phyloP scores from a whole-genome alignment of 495 filamentous ascomycete genomes.

The Daldinia concentrica region DNA sequence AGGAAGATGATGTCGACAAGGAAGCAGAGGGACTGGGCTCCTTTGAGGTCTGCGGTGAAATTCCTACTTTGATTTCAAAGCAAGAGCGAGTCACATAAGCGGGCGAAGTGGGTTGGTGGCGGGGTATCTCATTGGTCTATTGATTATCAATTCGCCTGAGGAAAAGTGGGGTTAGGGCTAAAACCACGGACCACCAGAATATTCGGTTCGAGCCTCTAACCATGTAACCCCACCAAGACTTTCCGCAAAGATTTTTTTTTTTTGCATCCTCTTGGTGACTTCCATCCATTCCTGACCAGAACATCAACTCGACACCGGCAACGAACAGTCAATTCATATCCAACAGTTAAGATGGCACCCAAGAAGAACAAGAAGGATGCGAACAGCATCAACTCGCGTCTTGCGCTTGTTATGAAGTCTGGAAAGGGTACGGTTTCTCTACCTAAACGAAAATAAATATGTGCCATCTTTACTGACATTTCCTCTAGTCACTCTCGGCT shows the following conservation, averaged over 20 bases:
- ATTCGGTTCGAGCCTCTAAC: slow-evolving; percentile 16
- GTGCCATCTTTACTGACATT: slow-evolving; percentile 28
- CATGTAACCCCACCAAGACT: slow-evolving; percentile 26
- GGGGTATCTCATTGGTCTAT: slow-evolving; percentile 35
- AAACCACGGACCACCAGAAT: slow-evolving; percentile 35
- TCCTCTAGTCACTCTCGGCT: slow-evolving; percentile 77
- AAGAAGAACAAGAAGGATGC: slow-evolving; percentile 95
- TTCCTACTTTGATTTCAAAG: slow-evolving; percentile 56
- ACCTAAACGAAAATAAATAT: slow-evolving; percentile 5
- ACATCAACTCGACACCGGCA: slow-evolving; percentile 36
- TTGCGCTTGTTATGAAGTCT: slow-evolving; percentile 95
- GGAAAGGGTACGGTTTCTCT: slow-evolving; percentile 73
- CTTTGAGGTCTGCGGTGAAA: slow-evolving; percentile 44
- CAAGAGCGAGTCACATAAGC: slow-evolving; percentile 46
- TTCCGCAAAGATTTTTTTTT: slow-evolving; percentile 13
- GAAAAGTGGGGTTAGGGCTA: slow-evolving; percentile 58
- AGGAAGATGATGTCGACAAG: slow-evolving; percentile 46
- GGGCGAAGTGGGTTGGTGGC: slow-evolving; percentile 33
- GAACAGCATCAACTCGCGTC: slow-evolving; percentile 70
- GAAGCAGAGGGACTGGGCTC: slow-evolving; percentile 43
- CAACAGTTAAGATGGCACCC: slow-evolving; percentile 73
- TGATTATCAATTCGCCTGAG: slow-evolving; percentile 19
- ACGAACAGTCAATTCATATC: slow-evolving; percentile 1
- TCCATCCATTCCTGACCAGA: slow-evolving; percentile 38
- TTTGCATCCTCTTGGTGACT: slow-evolving; percentile 21